A percentile compares a stretch with the other conserved stretches of the same genome.
These are phyloP conservation scores for Metrosideros polymorpha DNA, from an alignment of 441 rosid species.

Conservation along the genomic window DNA sequence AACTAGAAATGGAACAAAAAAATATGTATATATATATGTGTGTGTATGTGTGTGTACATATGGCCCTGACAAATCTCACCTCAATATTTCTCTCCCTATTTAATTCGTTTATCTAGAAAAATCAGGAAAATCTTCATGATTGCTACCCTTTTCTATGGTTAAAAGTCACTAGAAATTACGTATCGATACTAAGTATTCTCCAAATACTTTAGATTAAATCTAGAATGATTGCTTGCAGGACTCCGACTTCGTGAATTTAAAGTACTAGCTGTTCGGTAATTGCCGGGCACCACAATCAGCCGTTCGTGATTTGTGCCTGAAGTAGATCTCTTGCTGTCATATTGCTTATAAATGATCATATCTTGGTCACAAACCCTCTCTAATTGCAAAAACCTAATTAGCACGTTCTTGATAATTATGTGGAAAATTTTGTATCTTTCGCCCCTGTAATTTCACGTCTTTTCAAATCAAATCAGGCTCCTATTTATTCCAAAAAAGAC, in stretches of 20 bases:
- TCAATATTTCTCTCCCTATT: neutral
- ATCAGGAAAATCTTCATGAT: neutral
- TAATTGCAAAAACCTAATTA: neutral
- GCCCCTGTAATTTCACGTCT: neutral
- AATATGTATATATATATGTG: too few species aligned
- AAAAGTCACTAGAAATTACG: neutral
- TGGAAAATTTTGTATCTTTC: neutral
- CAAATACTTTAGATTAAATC: neutral
- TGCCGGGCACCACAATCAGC: neutral
- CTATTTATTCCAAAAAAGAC: neutral
- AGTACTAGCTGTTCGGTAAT: neutral
- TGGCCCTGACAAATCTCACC: too few species aligned
- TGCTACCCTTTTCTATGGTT: neutral
- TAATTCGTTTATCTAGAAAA: neutral
- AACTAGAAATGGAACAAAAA: neutral
- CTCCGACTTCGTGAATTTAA: neutral
- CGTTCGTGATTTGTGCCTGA: neutral
- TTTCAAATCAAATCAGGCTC: neutral
- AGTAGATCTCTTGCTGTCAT: neutral
- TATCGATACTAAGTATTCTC: neutral
- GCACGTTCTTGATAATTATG: neutral
- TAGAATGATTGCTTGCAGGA: neutral
- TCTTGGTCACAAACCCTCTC: neutral
- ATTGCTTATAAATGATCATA: neutral
- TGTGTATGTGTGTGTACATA: too few species aligned